These are phyloP conservation scores for Penicillium crustosum DNA, from an alignment of 2,329 filamentous ascomycete species.

Conservation along the genomic window DNA sequence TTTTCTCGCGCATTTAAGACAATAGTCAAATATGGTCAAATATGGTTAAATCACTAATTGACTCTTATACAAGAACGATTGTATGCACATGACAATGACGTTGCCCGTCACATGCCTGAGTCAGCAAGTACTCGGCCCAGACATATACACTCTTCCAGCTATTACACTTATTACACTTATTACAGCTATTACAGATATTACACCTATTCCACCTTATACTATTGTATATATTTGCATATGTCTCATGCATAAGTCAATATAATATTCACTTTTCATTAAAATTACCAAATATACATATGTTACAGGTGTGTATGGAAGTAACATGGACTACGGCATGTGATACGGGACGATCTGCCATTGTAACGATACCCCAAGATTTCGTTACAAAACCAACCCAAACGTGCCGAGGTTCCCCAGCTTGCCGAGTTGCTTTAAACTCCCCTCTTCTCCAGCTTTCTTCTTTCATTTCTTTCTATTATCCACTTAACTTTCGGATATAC, in stretches of 20 bases:
- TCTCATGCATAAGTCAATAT: too few relatives aligned
- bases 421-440: constrained; percentile 35
- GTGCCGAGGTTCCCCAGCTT: constrained; percentile 37
- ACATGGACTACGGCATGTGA: constrained; percentile 34
- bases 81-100: constrained; percentile 24
- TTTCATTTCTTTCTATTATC: constrained; percentile 14
- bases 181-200: too few relatives aligned
- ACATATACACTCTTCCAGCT: too few relatives aligned
- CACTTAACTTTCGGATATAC: constrained; percentile 15
- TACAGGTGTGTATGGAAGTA: background rate
- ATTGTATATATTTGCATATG: too few relatives aligned
- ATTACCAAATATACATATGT: background rate
- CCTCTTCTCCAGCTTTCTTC: constrained; percentile 24
- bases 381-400: constrained; percentile 20
- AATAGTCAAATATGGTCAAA: background rate
- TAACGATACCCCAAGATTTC: constrained; percentile 15
- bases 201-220: too few relatives aligned
- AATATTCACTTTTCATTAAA: too few relatives aligned
- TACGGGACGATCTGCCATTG: constrained; percentile 27
- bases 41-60: background rate
- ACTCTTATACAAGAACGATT: background rate
- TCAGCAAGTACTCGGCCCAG: constrained; percentile 14
- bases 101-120: constrained; percentile 27
- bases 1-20: too few relatives aligned
- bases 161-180: too few relatives aligned